Evolutionary conservation across 1,284 basidiomycete species (phyloP).

Genomic region (Boletus holoroseus): DNA sequence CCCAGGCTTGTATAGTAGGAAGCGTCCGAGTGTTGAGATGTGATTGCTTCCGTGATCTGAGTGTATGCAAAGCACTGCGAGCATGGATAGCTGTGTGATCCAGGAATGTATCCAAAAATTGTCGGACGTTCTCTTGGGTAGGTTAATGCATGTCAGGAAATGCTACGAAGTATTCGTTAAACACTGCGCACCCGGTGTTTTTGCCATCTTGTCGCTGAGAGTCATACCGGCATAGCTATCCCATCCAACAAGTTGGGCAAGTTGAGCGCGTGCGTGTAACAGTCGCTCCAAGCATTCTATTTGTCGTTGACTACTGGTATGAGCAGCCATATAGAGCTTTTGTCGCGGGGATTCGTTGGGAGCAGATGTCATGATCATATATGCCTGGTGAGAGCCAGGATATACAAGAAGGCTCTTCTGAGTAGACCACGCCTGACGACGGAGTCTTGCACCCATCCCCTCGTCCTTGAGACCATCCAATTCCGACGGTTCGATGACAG

Average conservation of each 20-base stretch:
- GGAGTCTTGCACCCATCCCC: slow-evolving; percentile 62
- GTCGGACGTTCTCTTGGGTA: slow-evolving; percentile 70
- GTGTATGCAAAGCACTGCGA: slow-evolving; percentile 60
- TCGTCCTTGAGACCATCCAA: slow-evolving; percentile 63
- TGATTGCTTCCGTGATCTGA: slow-evolving; percentile 71
- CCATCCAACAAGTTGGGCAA: slow-evolving; percentile 78
- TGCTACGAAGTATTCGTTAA: background rate
- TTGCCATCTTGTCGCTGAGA: slow-evolving; percentile 92
- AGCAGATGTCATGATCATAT: slow-evolving; percentile 87
- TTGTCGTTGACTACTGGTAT: slow-evolving; percentile 64
- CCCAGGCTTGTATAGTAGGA: slow-evolving; percentile 84
- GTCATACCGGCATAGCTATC: slow-evolving; percentile 81
- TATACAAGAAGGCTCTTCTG: slow-evolving; percentile 68
- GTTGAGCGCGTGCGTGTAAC: slow-evolving; percentile 67
- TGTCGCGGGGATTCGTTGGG: slow-evolving; percentile 77
- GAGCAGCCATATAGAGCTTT: slow-evolving; percentile 73
- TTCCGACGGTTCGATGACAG: slow-evolving; percentile 61
- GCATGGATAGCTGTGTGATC: slow-evolving; percentile 75
- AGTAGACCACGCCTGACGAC: slow-evolving; percentile 69
- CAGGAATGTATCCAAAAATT: slow-evolving; percentile 77
- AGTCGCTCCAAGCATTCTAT: slow-evolving; percentile 73
- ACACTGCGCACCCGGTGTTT: slow-evolving; percentile 61
- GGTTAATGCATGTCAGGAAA: slow-evolving; percentile 9
- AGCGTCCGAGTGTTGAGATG: slow-evolving; percentile 51
- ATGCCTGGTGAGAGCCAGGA: slow-evolving; percentile 82